Evolutionary conservation across 1,139 yeast species (phyloP).

Genomic region (Sugiyamaella xylanicola): DNA sequence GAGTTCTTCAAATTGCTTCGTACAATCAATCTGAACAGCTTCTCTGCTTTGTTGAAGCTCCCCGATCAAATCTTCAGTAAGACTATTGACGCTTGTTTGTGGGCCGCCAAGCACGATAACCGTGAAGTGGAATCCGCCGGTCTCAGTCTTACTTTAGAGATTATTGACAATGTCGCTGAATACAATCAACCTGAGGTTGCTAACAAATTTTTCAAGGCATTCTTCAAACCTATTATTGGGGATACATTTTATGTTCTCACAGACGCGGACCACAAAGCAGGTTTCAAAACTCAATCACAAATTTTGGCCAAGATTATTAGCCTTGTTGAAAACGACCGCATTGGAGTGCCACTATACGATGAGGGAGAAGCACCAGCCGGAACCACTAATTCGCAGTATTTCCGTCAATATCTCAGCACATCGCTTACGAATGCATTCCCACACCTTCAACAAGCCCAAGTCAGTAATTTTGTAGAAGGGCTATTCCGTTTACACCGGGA

Average conservation of each 20-base stretch:
- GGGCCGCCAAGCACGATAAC: constrained; percentile 98
- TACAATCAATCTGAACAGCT: constrained; percentile 82
- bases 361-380: constrained; percentile 75
- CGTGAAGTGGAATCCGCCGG: constrained; percentile 95
- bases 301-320: constrained; percentile 82
- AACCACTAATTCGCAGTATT: constrained; percentile 74
- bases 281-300: constrained; percentile 85
- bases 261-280: constrained; percentile 97
- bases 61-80: constrained; percentile 93
- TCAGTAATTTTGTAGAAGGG: constrained; percentile 77
- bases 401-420: constrained; percentile 80
- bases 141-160: constrained; percentile 74
- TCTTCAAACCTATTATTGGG: constrained; percentile 83
- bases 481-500: constrained; percentile 70
- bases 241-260: constrained; percentile 93
- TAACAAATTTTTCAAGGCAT: constrained; percentile 83
- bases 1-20: constrained; percentile 89
- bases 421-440: constrained; percentile 88
- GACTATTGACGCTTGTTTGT: constrained; percentile 87
- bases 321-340: constrained; percentile 74
- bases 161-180: constrained; percentile 79
- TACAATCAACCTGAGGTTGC: constrained; percentile 73
- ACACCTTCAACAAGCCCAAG: constrained; percentile 81
- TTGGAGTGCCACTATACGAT: constrained; percentile 71
- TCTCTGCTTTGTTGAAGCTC: constrained; percentile 80